Evolutionary conservation across 2,329 filamentous ascomycete species (phyloP), one percentile per base, ranked within the genome.

Genomic region (Fusarium subtropicale): DNA sequence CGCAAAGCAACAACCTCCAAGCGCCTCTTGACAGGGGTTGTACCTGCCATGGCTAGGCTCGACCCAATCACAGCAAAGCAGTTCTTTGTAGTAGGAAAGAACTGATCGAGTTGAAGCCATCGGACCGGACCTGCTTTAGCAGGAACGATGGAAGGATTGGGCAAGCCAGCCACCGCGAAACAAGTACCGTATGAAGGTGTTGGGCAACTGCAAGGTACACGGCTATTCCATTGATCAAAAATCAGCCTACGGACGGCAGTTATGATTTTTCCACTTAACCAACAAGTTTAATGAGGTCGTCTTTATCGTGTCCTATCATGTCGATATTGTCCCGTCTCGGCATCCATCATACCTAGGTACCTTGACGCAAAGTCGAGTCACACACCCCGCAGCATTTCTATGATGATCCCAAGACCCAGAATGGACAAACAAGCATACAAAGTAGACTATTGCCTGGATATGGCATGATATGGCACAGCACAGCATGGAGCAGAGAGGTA

Each of bases 111-210:
- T 51, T 62, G 52, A 60, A 67, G 56, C 44, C 46, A 54, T 62
- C 60, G 66, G 62, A 69, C 67, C 67, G 66, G 62, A 69, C 67
- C 67, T 69, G 67, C 67, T 51, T 68, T 70, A 68, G 67, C 18
- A 63, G 56, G 57, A 64, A 64, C 62, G 58, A 52, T 24, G 48
- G 60, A 67, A 53, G 48, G 61, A 69, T 58, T 58, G 66, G 56
- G 54, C 47, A 69, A 58, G 61, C 47, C 66, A 69, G 53, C 66
- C 48, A 41, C 48, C 22, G 24, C 34, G n/a, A 41, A 52, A n/a
- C 30, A 52, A 26, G 48, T 52, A 52, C 48, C 48, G 34, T 41
- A 15, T 41, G 41, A 45, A 67, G 48, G 38, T 36, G 41, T 54
- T 38, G 38, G 55, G 54, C 36, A 66, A 69, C 66, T 66, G 66